Percentiles rank a stretch among this genome's conserved stretches.
These are phyloP conservation scores for Chaetothyriales sp. DNA, from an alignment of 2,329 filamentous ascomycete species.

Conservation along the genomic window DNA sequence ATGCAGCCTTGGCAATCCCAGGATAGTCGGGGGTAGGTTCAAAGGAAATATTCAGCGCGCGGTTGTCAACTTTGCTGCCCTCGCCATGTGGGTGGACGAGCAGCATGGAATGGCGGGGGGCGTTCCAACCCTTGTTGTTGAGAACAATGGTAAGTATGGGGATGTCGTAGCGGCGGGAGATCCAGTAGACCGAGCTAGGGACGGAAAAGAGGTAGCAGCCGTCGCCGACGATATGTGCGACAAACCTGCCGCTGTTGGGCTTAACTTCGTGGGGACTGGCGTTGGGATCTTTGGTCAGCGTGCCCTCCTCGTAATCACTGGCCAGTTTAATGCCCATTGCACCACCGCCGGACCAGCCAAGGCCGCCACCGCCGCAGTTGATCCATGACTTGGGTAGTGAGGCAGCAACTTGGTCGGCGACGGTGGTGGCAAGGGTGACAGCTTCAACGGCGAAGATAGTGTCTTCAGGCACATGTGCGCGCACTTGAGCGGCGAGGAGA, in stretches of 20 bases:
- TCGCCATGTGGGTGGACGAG: constrained; percentile 53
- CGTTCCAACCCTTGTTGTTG: constrained; percentile 61
- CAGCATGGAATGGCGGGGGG: constrained; percentile 46
- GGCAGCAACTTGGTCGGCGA: constrained; percentile 58
- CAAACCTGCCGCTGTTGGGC: constrained; percentile 41
- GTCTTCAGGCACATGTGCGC: constrained; percentile 44
- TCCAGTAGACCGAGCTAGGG: constrained; percentile 56
- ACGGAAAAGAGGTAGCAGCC: constrained; percentile 55
- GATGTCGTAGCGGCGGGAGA: constrained; percentile 51
- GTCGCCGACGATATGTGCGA: constrained; percentile 53
- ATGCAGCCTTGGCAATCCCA: constrained; percentile 53
- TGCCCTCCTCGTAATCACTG: constrained; percentile 31
- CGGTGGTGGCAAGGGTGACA: constrained; percentile 55
- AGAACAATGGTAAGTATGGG: constrained; percentile 53
- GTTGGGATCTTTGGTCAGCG: not conserved
- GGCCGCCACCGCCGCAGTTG: constrained; percentile 67
- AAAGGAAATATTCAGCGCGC: constrained; percentile 54
- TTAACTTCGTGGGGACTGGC: not conserved
- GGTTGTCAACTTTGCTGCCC: constrained; percentile 47
- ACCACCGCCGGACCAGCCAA: constrained; percentile 67
- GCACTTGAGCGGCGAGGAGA: constrained; percentile 32
- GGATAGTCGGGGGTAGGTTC: constrained; percentile 53
- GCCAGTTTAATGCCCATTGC: constrained; percentile 67
- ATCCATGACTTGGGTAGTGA: constrained; percentile 60
- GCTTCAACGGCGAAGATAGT: constrained; percentile 68